Conservation (phyloP, 192 early-diverging fungal species). For the Gryganskiella cystojenkinii region DNA sequence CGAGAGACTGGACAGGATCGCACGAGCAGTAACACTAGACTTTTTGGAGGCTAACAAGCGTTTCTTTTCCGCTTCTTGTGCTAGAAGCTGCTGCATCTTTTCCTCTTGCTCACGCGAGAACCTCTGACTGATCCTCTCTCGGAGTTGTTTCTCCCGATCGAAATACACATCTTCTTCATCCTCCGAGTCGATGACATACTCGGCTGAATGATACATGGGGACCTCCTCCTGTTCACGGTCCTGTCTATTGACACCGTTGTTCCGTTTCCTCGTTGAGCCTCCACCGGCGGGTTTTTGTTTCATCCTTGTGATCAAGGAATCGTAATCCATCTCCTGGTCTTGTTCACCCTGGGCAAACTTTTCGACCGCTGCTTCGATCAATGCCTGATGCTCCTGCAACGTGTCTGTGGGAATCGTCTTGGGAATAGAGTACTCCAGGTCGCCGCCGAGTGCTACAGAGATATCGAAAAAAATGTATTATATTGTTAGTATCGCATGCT, state of each 20-base stretch:
- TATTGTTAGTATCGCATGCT: no score
- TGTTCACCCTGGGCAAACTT: slow-evolving; percentile 13
- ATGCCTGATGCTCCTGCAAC: slow-evolving; percentile 41
- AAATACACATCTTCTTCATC: slow-evolving; percentile 60
- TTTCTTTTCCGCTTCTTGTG: background rate
- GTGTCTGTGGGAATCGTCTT: slow-evolving; percentile 48
- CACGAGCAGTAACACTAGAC: no score
- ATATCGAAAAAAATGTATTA: background rate
- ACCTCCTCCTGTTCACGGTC: slow-evolving; percentile 17
- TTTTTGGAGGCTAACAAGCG: background rate
- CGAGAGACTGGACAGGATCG: no score
- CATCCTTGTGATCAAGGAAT: slow-evolving; percentile 26
- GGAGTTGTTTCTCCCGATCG: slow-evolving; percentile 34
- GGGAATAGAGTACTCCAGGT: slow-evolving; percentile 45
- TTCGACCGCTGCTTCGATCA: slow-evolving; percentile 42
- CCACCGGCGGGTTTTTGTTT: slow-evolving; percentile 8
- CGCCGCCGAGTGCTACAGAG: slow-evolving; percentile 5
- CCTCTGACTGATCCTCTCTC: slow-evolving; percentile 1
- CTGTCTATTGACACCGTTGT: slow-evolving; percentile 1
- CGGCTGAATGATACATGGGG: slow-evolving; percentile 38
- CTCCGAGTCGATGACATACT: slow-evolving; percentile 64
- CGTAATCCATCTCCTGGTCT: slow-evolving; percentile 8
- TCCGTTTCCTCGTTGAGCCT: slow-evolving; percentile 8
- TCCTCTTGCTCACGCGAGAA: slow-evolving; percentile 9
- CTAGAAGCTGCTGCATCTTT: background rate